Evolutionary conservation across 2,329 filamentous ascomycete genomes (phyloP).

Genomic region (Nemania sp.): DNA sequence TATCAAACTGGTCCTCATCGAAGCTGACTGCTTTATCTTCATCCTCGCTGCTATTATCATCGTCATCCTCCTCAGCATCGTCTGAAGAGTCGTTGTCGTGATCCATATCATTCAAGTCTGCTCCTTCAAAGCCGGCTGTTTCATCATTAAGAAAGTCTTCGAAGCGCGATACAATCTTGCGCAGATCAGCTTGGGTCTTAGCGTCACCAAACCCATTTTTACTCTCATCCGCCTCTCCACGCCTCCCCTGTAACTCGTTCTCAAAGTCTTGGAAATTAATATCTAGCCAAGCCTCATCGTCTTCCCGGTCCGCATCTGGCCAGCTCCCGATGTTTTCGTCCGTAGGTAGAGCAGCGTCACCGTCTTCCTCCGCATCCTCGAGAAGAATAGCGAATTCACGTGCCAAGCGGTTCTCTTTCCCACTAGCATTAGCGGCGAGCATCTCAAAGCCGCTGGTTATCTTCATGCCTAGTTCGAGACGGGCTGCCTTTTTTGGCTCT

Average conservation of each 20-base stretch:
- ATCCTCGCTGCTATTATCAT: constrained; percentile 61
- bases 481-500: constrained; percentile 40
- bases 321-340: constrained; percentile 74
- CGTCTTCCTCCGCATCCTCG: constrained; percentile 73
- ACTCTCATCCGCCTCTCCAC: constrained; percentile 31
- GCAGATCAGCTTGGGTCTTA: constrained; percentile 72
- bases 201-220: constrained; percentile 63
- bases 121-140: constrained; percentile 76
- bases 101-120: constrained; percentile 73
- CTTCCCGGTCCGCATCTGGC: constrained; percentile 64
- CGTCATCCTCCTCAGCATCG: constrained; percentile 50
- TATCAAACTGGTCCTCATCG: constrained; percentile 80
- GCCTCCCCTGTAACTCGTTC: constrained; percentile 66
- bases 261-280: constrained; percentile 92
- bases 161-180: constrained; percentile 92
- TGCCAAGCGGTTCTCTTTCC: constrained; percentile 68
- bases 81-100: constrained; percentile 59
- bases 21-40: constrained; percentile 79
- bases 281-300: constrained; percentile 89
- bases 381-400: constrained; percentile 77
- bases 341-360: constrained; percentile 66
- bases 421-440: constrained; percentile 68
- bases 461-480: constrained; percentile 82
- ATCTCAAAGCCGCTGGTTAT: constrained; percentile 90
- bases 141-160: constrained; percentile 90